Evolutionary conservation across 2,329 filamentous ascomycete species (phyloP), one percentile per base, ranked within the genome.

Genomic region (Clonostachys solani): DNA sequence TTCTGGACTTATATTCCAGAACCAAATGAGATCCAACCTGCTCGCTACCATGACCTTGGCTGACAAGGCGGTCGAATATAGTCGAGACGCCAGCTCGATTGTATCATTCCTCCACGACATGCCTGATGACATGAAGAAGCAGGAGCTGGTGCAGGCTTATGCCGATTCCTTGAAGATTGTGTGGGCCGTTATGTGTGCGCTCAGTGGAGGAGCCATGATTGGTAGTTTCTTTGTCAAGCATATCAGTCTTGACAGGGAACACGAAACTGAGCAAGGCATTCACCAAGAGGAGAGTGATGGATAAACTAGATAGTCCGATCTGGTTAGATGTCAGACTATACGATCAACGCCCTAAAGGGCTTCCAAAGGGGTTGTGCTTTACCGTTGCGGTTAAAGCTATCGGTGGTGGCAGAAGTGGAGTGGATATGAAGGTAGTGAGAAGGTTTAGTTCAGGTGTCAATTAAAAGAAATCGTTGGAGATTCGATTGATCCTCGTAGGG

Each of bases 1-100:
- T 6, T 68, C 69, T 0, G 65, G 65, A 0, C 56, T 62, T 1
- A 62, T 74, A n/a, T 74, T 75, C 54, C 64, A 66, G 45, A 47
- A 42, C 34, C 44, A 38, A 18, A 38, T 38, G 36, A n/a, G 36
- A n/a, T n/a, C 36, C 15, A 38, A 38, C 36, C 36, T 38, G 36
- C 36, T 38, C 36, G 36, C 36, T 7, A 38, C 36, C 12, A 12
- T 7, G 12, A 38, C 36, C 36, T 18, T 38, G 36, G 36, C 36
- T 18, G 36, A 18, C 36, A 4, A 18, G 12, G 36, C 36, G 7
- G 36, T 18, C 8, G 15, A 38, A 12, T 38, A 38, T 18, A 38
- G 36, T 4, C 36, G 36, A 18, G 36, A 38, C 12, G 36, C 36
- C 15, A 38, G 36, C 36, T n/a, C 36, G 15, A n/a, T 38, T 18